Percentiles rank a stretch among this genome's conserved stretches.
Evolutionary conservation across 208 protist species (phyloP).

Genomic region (Trypanosoma cruzi): DNA sequence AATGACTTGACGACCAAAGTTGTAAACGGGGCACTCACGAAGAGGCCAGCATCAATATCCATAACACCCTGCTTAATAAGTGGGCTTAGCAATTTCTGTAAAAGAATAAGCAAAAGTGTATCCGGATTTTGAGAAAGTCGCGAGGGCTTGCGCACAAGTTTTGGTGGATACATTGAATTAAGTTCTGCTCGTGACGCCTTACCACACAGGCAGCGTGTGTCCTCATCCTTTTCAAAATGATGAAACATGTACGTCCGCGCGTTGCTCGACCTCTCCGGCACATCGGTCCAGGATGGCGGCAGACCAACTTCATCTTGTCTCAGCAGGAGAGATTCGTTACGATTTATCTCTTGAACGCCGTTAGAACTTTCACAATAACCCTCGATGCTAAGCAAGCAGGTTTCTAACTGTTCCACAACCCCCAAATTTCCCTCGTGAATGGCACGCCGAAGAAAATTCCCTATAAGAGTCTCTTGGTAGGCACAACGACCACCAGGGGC

Average conservation of each 20-base stretch:
- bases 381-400: slow-evolving; percentile 63
- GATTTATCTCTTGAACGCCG: background rate
- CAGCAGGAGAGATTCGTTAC: background rate
- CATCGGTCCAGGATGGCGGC: background rate
- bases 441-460: slow-evolving; percentile 69
- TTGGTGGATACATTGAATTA: slow-evolving; percentile 38
- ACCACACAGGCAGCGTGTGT: slow-evolving; percentile 56
- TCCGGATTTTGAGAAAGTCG: slow-evolving; percentile 50
- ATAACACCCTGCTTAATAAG: slow-evolving; percentile 10
- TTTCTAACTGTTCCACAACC: slow-evolving; percentile 80
- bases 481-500: slow-evolving; percentile 46
- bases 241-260: slow-evolving; percentile 66
- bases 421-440: slow-evolving; percentile 51
- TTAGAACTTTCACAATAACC: background rate
- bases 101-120: slow-evolving; percentile 74
- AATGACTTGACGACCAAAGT: slow-evolving; percentile 58
- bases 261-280: background rate
- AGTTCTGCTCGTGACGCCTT: slow-evolving; percentile 48
- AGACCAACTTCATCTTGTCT: background rate
- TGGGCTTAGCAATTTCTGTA: slow-evolving; percentile 44
- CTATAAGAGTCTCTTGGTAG: slow-evolving; percentile 77
- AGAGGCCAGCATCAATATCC: slow-evolving; percentile 26
- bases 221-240: slow-evolving; percentile 68
- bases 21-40: slow-evolving; percentile 57
- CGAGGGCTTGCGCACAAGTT: slow-evolving; percentile 47